phyloP scores from a whole-genome alignment of 2,329 filamentous ascomycete species.

The Paecilomyces formosus region DNA sequence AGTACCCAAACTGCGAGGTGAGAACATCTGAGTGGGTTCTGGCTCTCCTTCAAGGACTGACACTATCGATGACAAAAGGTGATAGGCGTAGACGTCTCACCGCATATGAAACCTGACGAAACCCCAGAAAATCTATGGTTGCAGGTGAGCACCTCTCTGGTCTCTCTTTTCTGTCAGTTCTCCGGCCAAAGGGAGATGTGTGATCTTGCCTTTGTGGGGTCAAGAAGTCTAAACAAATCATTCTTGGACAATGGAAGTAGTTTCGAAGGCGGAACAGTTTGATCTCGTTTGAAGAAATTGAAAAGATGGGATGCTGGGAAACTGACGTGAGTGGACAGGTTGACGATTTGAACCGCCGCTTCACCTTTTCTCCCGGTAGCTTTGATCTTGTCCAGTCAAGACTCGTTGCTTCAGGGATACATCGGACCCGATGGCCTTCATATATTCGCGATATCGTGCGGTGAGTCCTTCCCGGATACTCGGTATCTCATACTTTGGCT shows the following conservation, averaged over 20 bases:
- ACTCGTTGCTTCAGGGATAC: conserved; percentile 55
- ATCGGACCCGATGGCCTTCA: conserved; percentile 61
- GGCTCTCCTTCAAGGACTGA: conserved; percentile 4
- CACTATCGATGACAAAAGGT: conserved; percentile 42
- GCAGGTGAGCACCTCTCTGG: conserved; percentile 39
- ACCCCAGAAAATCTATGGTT: conserved; percentile 60
- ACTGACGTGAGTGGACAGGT: conserved; percentile 35
- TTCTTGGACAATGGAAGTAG: not conserved
- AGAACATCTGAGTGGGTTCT: conserved; percentile 11
- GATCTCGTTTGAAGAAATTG: not conserved
- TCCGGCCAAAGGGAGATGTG: not conserved
- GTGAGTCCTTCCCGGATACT: conserved; percentile 18
- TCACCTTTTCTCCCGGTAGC: conserved; percentile 60
- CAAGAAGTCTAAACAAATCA: not conserved
- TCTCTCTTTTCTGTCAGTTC: not conserved
- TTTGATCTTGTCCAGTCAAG: conserved; percentile 81
- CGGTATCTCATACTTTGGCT: not conserved
- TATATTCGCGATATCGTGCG: conserved; percentile 69
- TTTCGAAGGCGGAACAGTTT: not conserved
- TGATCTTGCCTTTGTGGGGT: not conserved
- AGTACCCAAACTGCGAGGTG: conserved; percentile 59
- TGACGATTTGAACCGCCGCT: conserved; percentile 62
- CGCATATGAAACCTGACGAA: conserved; percentile 60
- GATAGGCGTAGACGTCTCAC: conserved; percentile 63
- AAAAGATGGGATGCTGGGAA: not conserved